Evolutionary conservation across 176 grass and related monocot genomes (phyloP), one percentile per base, ranked within the genome.

Genomic region (Urochloa ruziziensis): DNA sequence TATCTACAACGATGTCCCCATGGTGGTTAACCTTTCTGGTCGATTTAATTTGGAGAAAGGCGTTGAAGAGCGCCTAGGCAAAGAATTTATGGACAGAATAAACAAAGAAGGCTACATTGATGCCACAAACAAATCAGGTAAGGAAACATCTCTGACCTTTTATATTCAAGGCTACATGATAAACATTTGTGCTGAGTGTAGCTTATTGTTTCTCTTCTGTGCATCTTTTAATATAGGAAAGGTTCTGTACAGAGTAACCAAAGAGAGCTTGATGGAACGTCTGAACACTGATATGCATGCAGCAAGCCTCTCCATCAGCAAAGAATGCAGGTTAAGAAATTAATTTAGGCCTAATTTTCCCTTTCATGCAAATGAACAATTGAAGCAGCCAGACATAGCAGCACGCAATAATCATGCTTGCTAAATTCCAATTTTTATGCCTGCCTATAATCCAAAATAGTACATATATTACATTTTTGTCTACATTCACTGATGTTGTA

Each of bases 91-190:
- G 62, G 81, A 95, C 52, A 91, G 68, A 86, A 90, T 98, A 68
- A 77, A 95, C 16, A 93, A 83, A 81, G 90, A 95, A 79, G 96
- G 96, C 61, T 93, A 90, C 56, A 88, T 93, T 82, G 96, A 98
- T 75, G 79, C 62, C 40, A 85, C 66, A 60, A 67, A 84, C 82
- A 87, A 75, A 70, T 90, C 87, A 90, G 96, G 91, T 98, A 75
- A 54, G 12, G 59, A 27, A 66, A 56, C 12, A 35, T 58, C 25
- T 52, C 3, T 58, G 28, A 63, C 25, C 42, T 13, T 76, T 77
- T 78, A 71, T 34, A n/a, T n/a, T 66, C 66, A 72, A 78, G 7
- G 19, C 1, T 76, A 47, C 36, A 59, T 77, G 32, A 52, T 47
- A 59, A 42, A 77, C 23, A 61, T 62, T 52, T 61, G 19, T 37